A percentile compares a stretch with the other conserved stretches of the same genome.
Conservation (phyloP, 306 rosid genomes). For the Erythrophleum fordii region DNA sequence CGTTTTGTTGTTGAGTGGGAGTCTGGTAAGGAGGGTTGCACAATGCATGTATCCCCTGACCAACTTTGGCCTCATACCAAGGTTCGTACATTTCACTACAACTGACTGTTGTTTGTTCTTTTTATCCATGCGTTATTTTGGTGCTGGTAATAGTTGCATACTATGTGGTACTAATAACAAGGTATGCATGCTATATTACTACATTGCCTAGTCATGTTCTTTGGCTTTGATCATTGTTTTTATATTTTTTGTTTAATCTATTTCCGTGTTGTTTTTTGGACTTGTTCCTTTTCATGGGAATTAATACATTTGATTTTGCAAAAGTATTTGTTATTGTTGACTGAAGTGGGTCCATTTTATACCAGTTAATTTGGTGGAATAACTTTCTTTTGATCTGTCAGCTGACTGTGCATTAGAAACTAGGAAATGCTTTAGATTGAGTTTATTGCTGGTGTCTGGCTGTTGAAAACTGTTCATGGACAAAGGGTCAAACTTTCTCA, state of each 20-base stretch:
- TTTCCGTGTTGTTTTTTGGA: neutral
- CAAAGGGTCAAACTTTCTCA: neutral
- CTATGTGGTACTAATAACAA: slow-evolving; percentile 14
- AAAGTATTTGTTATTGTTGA: slow-evolving; percentile 14
- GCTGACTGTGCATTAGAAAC: slow-evolving; percentile 17
- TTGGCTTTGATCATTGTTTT: slow-evolving; percentile 21
- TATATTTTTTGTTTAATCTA: neutral
- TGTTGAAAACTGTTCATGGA: neutral
- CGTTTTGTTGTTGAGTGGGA: slow-evolving; percentile 99
- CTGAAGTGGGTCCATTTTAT: slow-evolving; percentile 22
- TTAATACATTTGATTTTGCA: slow-evolving; percentile 1
- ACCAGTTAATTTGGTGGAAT: neutral
- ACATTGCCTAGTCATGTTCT: neutral
- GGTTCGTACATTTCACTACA: slow-evolving; percentile 54
- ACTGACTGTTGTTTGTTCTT: slow-evolving; percentile 32
- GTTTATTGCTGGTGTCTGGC: slow-evolving; percentile 4
- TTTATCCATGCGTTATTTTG: slow-evolving; percentile 1
- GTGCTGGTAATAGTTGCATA: slow-evolving; percentile 1
- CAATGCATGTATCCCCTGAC: slow-evolving; percentile 98
- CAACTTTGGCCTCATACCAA: slow-evolving; percentile 99
- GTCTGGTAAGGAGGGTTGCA: slow-evolving; percentile 97
- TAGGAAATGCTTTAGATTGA: neutral
- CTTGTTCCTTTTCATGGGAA: neutral
- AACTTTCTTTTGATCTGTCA: slow-evolving; percentile 6
- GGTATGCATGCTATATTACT: slow-evolving; percentile 8